Conservation (phyloP, 1,139 yeast species). For the Lodderomyces metapsilosis region DNA sequence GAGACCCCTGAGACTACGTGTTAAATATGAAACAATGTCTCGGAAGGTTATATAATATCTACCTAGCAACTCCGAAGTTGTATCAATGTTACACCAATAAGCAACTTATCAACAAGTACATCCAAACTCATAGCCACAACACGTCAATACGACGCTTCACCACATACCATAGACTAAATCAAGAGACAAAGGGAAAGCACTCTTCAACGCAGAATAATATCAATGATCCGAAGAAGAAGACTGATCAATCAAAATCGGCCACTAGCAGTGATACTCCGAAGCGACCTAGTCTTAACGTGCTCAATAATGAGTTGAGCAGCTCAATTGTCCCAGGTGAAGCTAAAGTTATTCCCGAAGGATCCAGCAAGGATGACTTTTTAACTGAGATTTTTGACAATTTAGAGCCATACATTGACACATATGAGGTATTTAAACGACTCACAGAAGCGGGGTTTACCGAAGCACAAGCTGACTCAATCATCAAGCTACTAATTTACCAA, state of each 20-base stretch:
- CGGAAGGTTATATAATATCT: constrained; percentile 3
- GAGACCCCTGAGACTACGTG: background rate
- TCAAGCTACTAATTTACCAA: constrained; percentile 48
- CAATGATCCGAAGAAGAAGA: background rate
- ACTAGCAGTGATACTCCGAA: background rate
- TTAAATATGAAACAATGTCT: constrained; percentile 4
- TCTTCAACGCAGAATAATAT: background rate
- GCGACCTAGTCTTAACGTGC: background rate
- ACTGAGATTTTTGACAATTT: constrained; percentile 39
- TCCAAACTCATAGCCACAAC: background rate
- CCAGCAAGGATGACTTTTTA: constrained; percentile 19
- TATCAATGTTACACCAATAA: constrained; percentile 1
- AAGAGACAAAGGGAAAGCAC: constrained; percentile 1
- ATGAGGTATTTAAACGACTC: constrained; percentile 42
- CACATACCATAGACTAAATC: background rate
- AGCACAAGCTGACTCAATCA: constrained; percentile 52
- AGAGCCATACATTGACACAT: constrained; percentile 55
- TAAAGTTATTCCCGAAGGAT: constrained; percentile 10
- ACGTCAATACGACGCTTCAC: constrained; percentile 1
- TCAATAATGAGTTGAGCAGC: constrained; percentile 6
- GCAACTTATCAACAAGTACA: background rate
- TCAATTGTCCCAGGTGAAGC: constrained; percentile 6
- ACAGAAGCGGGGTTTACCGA: constrained; percentile 49
- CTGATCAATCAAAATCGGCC: constrained; percentile 1
- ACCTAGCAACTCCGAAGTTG: background rate